These are phyloP conservation scores for Sugiyamaella qingdaonensis DNA, from an alignment of 805 yeast species.

Conservation along the genomic window DNA sequence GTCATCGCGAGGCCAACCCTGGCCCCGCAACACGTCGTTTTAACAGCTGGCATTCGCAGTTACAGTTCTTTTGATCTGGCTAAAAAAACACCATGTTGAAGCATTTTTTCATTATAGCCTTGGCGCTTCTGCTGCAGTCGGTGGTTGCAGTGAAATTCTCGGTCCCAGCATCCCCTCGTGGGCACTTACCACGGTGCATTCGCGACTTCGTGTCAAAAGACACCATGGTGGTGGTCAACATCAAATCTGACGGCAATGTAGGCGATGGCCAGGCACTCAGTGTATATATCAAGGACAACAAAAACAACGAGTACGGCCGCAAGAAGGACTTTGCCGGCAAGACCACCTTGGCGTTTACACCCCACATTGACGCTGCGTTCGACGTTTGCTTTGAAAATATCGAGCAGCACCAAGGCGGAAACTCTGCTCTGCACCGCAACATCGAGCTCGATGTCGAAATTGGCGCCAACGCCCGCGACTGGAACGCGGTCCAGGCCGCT, in stretches of 20 bases:
- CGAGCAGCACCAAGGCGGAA: conserved; percentile 27
- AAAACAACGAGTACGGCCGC: conserved; percentile 81
- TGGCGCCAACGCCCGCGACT: conserved; percentile 96
- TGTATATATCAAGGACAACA: conserved; percentile 55
- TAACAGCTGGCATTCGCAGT: conserved; percentile 3
- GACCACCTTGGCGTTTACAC: conserved; percentile 75
- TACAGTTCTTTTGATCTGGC: conserved; percentile 1
- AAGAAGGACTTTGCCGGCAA: conserved; percentile 71
- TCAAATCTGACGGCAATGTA: conserved; percentile 64
- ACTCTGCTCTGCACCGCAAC: conserved; percentile 54
- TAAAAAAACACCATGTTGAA: not conserved
- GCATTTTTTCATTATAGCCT: not conserved
- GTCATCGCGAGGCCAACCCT: not conserved
- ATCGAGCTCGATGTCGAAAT: conserved; percentile 89
- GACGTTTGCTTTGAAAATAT: conserved; percentile 87
- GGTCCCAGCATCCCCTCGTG: conserved; percentile 30
- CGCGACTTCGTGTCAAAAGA: conserved; percentile 87
- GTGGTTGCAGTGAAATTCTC: conserved; percentile 30
- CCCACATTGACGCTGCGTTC: conserved; percentile 76
- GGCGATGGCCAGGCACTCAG: conserved; percentile 87
- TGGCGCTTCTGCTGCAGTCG: conserved; percentile 6
- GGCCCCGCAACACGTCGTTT: conserved; percentile 1
- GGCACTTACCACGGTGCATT: conserved; percentile 62
- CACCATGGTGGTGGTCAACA: conserved; percentile 81
- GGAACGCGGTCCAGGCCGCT: conserved; percentile 90